phyloP scores from a whole-genome alignment of 768 basidiomycete species.

The Mycena floridula region DNA sequence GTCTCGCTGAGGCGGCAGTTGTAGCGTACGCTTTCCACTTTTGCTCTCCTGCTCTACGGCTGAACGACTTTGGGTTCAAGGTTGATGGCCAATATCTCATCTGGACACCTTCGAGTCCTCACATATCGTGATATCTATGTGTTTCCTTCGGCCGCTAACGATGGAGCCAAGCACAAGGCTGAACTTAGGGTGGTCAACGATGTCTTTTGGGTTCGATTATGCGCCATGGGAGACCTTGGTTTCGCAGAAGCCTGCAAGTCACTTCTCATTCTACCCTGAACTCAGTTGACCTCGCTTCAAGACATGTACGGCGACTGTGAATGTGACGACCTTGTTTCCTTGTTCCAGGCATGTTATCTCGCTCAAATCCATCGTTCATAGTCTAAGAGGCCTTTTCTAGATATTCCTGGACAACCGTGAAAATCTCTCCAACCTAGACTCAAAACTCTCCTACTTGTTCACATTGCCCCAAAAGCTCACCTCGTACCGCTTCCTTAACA shows the following conservation, averaged over 20 bases:
- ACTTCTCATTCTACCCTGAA: no score
- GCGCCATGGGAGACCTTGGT: constrained; percentile 59
- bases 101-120: constrained; percentile 43
- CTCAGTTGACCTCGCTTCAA: no score
- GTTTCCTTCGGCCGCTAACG: constrained; percentile 29
- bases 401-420: constrained; percentile 57
- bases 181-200: constrained; percentile 45
- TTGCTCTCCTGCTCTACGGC: constrained; percentile 1
- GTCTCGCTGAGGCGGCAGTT: constrained; percentile 39
- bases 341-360: constrained; percentile 48
- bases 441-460: constrained; percentile 46
- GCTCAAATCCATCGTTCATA: not conserved
- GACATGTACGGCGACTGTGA: constrained; percentile 77
- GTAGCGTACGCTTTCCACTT: constrained; percentile 30
- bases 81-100: constrained; percentile 37
- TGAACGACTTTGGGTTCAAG: constrained; percentile 15
- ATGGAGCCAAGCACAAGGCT: constrained; percentile 24
- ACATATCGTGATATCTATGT: constrained; percentile 38
- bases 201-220: constrained; percentile 54
- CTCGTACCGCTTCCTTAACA: constrained; percentile 58
- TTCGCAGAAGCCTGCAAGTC: constrained; percentile 74
- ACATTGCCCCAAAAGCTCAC: constrained; percentile 48
- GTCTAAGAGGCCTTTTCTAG: constrained; percentile 24
- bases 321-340: constrained; percentile 54
- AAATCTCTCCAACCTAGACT: constrained; percentile 42